Evolutionary conservation across 306 rosid genomes (phyloP).

Genomic region (Comarum palustre): DNA sequence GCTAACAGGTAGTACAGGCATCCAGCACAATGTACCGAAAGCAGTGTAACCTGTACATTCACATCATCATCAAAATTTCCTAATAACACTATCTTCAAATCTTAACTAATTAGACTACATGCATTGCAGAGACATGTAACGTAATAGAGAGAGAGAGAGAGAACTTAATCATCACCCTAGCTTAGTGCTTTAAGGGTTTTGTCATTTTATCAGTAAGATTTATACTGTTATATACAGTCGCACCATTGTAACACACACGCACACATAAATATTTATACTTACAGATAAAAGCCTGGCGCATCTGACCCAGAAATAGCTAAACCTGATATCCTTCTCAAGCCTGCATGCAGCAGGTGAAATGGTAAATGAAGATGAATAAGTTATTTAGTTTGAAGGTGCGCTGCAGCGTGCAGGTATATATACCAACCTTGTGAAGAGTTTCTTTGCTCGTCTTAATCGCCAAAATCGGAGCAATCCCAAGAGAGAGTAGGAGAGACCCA

Average conservation of each 20-base stretch:
- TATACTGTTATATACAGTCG: background rate
- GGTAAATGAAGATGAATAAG: background rate
- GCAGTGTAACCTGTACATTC: constrained; percentile 55
- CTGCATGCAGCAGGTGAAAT: constrained; percentile 31
- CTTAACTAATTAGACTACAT: background rate
- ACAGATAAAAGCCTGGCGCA: constrained; percentile 78
- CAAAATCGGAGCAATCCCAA: constrained; percentile 82
- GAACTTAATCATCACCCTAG: background rate
- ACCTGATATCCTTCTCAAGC: constrained; percentile 97
- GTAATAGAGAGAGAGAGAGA: background rate
- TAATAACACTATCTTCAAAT: background rate
- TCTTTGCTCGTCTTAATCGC: constrained; percentile 76
- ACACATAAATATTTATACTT: constrained; percentile 20
- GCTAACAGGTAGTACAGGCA: constrained; percentile 85
- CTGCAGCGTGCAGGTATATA: background rate
- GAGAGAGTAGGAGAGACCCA: constrained; percentile 50
- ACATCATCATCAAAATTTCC: background rate
- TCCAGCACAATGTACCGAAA: constrained; percentile 75
- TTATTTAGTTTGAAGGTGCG: background rate
- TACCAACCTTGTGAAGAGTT: constrained; percentile 70
- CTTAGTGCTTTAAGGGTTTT: background rate
- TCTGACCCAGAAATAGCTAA: constrained; percentile 79
- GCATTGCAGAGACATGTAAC: background rate
- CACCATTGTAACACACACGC: background rate
- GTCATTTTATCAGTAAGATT: background rate